phyloP scores from a whole-genome alignment of 2,329 filamentous ascomycete genomes.

The Pyricularia grisea region DNA sequence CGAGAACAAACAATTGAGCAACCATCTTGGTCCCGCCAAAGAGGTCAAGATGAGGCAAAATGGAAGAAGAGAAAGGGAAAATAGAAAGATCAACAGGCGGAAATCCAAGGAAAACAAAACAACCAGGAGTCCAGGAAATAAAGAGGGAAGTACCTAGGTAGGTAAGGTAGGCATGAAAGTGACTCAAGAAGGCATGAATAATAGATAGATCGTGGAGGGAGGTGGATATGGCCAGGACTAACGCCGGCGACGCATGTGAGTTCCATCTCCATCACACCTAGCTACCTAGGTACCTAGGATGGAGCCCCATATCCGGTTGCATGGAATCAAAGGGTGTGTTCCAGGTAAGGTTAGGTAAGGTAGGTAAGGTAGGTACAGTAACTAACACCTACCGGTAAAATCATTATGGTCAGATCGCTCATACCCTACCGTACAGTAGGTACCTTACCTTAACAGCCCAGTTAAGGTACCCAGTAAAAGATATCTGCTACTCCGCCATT shows the following conservation, averaged over 20 bases:
- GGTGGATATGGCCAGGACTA: background rate
- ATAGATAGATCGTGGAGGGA: background rate
- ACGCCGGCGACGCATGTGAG: background rate
- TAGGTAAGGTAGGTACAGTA: no score
- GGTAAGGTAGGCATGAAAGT: constrained; percentile 7
- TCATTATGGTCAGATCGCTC: background rate
- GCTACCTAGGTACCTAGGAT: no score
- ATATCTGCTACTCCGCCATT: background rate
- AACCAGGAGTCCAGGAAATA: constrained; percentile 8
- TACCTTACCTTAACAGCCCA: background rate
- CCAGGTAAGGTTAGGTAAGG: no score
- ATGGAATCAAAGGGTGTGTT: background rate
- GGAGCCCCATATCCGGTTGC: background rate
- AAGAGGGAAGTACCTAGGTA: constrained; percentile 9
- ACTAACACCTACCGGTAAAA: background rate
- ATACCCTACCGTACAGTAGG: background rate
- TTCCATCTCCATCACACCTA: background rate
- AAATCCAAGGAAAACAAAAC: constrained; percentile 14
- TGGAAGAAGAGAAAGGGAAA: constrained; percentile 12
- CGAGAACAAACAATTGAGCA: constrained; percentile 7
- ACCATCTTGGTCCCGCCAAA: constrained; percentile 8
- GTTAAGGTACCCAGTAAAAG: background rate
- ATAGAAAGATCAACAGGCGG: constrained; percentile 11
- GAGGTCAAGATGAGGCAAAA: constrained; percentile 10
- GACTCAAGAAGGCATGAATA: constrained; percentile 1